Percentiles rank a stretch among this genome's conserved stretches.
These are phyloP conservation scores for Tardiomyces digboiensis DNA, from an alignment of 1,139 yeast genomes.

Conservation along the genomic window DNA sequence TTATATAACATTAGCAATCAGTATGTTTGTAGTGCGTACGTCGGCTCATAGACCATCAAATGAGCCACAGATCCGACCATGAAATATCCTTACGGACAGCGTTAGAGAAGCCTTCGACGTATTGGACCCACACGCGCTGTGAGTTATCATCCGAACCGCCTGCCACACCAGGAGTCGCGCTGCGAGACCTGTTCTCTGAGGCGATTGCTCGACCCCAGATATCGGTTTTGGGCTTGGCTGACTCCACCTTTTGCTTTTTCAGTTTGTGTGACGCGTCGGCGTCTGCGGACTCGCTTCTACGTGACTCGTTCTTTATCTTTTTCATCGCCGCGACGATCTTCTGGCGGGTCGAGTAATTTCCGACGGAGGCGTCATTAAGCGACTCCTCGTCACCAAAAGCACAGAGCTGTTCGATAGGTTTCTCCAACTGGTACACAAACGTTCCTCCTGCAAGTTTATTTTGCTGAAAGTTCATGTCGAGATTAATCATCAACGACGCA, in stretches of 20 bases:
- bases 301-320: slow-evolving; percentile 2
- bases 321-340: slow-evolving; percentile 14
- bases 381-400: slow-evolving; percentile 16
- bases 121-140: slow-evolving; percentile 76
- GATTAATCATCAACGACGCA: slow-evolving; percentile 18
- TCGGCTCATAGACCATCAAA: background rate
- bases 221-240: background rate
- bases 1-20: too few relatives aligned
- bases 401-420: slow-evolving; percentile 26
- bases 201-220: background rate
- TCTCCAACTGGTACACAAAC: slow-evolving; percentile 22
- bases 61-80: slow-evolving; percentile 63
- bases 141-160: slow-evolving; percentile 13
- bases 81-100: slow-evolving; percentile 83
- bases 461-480: slow-evolving; percentile 18
- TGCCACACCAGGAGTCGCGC: slow-evolving; percentile 3
- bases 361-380: slow-evolving; percentile 17
- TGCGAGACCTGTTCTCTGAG: background rate
- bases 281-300: background rate
- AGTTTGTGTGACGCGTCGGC: background rate
- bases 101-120: slow-evolving; percentile 88
- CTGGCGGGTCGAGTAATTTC: slow-evolving; percentile 22
- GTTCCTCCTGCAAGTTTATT: slow-evolving; percentile 24
- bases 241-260: slow-evolving; percentile 3
- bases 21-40: too few relatives aligned